Evolutionary conservation across 1,284 basidiomycete species (phyloP).

Genomic region (Phylloboletellus chloephorus): DNA sequence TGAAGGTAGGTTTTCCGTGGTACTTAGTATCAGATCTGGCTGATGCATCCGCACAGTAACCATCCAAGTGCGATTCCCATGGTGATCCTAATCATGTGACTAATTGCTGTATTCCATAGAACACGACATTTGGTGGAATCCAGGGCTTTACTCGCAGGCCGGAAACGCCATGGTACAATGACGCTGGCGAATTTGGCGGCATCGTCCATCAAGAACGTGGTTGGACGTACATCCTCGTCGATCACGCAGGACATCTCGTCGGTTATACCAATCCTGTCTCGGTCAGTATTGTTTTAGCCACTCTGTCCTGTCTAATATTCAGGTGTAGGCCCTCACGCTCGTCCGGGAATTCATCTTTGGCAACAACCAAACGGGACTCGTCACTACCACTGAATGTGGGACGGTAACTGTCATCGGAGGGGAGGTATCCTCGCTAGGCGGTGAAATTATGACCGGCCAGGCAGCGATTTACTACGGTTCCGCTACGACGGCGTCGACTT

Average conservation of each 20-base stretch:
- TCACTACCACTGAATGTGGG: slow-evolving; percentile 28
- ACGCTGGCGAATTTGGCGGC: slow-evolving; percentile 54
- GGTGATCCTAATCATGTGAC: background rate
- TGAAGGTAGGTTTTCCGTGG: slow-evolving; percentile 41
- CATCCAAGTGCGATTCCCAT: slow-evolving; percentile 46
- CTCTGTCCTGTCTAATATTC: background rate
- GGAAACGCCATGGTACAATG: slow-evolving; percentile 59
- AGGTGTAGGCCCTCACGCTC: slow-evolving; percentile 46
- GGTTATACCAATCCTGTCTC: slow-evolving; percentile 44
- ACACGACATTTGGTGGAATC: slow-evolving; percentile 69
- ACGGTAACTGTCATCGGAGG: slow-evolving; percentile 48
- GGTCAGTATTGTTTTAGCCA: slow-evolving; percentile 34
- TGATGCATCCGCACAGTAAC: slow-evolving; percentile 38
- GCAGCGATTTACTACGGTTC: slow-evolving; percentile 51
- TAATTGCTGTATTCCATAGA: slow-evolving; percentile 36
- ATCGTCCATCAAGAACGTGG: slow-evolving; percentile 68
- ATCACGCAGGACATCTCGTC: slow-evolving; percentile 55
- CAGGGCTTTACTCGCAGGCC: slow-evolving; percentile 66
- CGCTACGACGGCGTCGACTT: slow-evolving; percentile 44
- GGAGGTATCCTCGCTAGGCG: slow-evolving; percentile 39
- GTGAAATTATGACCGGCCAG: slow-evolving; percentile 44
- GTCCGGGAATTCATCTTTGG: slow-evolving; percentile 59
- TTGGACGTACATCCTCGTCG: slow-evolving; percentile 59
- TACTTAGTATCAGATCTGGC: background rate
- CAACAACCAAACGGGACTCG: slow-evolving; percentile 46